Evolutionary conservation across 805 yeast genomes (phyloP), one percentile per base, ranked within the genome.

Genomic region (Zygoascus bituminiphila): DNA sequence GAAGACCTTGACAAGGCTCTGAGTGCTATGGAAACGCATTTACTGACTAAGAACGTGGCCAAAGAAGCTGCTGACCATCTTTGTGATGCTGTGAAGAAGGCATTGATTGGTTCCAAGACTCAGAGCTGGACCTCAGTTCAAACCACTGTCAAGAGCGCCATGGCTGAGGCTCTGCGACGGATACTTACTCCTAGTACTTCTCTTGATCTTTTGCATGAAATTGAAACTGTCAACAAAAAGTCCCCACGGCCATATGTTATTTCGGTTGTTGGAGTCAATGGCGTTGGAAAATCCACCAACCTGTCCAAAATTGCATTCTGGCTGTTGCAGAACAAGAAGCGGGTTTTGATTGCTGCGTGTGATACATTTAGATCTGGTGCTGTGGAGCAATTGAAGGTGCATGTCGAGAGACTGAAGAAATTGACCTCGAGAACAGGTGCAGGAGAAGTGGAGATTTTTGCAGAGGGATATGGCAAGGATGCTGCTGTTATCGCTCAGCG

Each of bases 291-390:
- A 65, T 91, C 98, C 0, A 91, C 98, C 1, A 93, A 91, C 61
- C 71, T 91, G 52, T 93, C 98, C 22, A 91, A 91, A 65, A 69
- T 91, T 46, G 98, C 96, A 1, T 91, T 86, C 64, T 91, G 98
- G 98, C 73, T 91, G 46, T 68, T 91, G 49, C 97, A 93, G 61
- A 91, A 93, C 65, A 81, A 91, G 61, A 74, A 86, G 63, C 79
- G 77, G 55, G 95, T 91, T 1, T 72, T 91, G 46, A 84, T 91
- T 58, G 94, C 95, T 20, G 98, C 98, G 0, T 91, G 98, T 69
- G 98, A 91, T 69, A 93, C 98, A 0, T 91, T 91, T 69, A 77
- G 98, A 66, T 87, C 96, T 0, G 98, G 98, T 46, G 98, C 98
- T 0, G 97, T 91, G n/a, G 98, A 91, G 64, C 98, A 91, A 68